Conservation (phyloP, 140 eudicot genomes). For the Erigeron philadelphicus region DNA sequence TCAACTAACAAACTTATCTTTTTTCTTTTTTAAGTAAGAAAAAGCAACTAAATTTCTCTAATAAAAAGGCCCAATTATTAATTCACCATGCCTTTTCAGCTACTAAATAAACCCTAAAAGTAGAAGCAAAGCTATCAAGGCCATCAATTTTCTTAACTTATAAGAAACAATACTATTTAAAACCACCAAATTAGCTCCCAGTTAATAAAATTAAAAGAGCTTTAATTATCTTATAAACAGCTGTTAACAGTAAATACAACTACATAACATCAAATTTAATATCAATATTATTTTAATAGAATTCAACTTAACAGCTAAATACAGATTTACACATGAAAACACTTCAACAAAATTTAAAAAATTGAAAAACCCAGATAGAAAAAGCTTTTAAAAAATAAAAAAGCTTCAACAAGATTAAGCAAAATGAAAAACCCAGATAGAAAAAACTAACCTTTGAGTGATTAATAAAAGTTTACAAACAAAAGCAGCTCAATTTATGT, state of each 20-base stretch:
- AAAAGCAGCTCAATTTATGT: slow-evolving; percentile 17
- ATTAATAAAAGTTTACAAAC: slow-evolving; percentile 8
- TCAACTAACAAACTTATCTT: not conserved
- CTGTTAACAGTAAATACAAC: slow-evolving; percentile 1
- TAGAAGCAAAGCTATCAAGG: slow-evolving; percentile 34
- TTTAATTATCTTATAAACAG: not conserved
- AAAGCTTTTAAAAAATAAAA: not conserved
- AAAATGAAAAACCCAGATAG: slow-evolving; percentile 29
- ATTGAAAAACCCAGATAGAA: slow-evolving; percentile 29
- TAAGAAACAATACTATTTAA: slow-evolving; percentile 18
- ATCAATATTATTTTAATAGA: slow-evolving; percentile 10
- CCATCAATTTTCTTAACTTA: slow-evolving; percentile 27
- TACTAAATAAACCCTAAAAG: slow-evolving; percentile 33
- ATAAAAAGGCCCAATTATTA: not conserved
- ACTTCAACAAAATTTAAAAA: slow-evolving; percentile 10
- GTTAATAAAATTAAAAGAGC: not conserved
- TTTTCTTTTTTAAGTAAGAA: not conserved
- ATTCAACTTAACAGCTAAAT: not conserved
- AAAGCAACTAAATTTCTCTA: not conserved
- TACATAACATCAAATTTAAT: not conserved
- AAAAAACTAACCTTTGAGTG: slow-evolving; percentile 29
- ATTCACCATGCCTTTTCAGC: slow-evolving; percentile 1
- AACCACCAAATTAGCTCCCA: slow-evolving; percentile 16
- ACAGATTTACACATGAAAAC: not conserved
- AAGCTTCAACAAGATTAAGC: slow-evolving; percentile 9